Conservation (phyloP, 139 green algal genomes). For the Pseudopediastrum boryanum region DNA sequence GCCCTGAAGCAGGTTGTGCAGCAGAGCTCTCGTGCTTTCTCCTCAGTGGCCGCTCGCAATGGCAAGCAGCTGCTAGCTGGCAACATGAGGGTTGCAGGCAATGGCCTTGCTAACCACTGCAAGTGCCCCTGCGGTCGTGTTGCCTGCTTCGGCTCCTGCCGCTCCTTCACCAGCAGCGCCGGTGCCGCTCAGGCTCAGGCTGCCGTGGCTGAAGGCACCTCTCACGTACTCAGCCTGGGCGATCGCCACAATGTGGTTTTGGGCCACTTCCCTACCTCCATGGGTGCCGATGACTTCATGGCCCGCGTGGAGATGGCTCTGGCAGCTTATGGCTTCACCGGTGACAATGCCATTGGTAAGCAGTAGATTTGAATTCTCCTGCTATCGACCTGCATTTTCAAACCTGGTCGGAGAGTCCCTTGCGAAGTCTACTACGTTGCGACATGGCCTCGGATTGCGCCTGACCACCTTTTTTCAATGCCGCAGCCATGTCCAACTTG, state of each 20-base stretch:
- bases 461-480: not conserved
- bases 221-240: conserved; percentile 23
- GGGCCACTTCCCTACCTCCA: conserved; percentile 67
- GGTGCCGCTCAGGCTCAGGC: conserved; percentile 1
- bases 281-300: conserved; percentile 85
- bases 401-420: not conserved
- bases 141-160: conserved; percentile 33
- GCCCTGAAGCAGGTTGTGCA: no score
- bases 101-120: conserved; percentile 9
- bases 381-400: not conserved
- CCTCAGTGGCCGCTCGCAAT: not conserved
- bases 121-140: conserved; percentile 42
- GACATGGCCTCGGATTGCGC: not conserved
- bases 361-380: not conserved
- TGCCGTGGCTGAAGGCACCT: conserved; percentile 22
- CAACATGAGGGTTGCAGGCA: not conserved
- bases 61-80: not conserved
- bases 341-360: conserved; percentile 83
- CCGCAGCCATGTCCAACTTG: conserved; percentile 79
- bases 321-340: conserved; percentile 71
- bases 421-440: not conserved
- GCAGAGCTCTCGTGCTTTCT: conserved; percentile 14
- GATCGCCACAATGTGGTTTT: conserved; percentile 27
- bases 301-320: conserved; percentile 69
- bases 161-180: conserved; percentile 19